Base-by-base conservation (phyloP, 768 basidiomycete genomes). In the Agaricus blazei region DNA sequence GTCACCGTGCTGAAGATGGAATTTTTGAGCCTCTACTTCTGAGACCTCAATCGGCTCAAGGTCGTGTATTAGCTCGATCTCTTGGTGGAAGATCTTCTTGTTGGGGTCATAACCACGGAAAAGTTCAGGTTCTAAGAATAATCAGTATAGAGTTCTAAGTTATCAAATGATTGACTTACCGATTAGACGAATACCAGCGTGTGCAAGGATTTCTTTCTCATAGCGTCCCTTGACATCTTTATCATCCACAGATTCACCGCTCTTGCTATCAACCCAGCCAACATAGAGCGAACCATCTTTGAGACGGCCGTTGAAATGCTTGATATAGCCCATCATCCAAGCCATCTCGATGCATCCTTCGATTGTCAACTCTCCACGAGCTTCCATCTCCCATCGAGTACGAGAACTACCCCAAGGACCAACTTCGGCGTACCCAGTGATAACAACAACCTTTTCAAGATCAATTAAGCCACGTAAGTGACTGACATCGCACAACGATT, bases 321-420 rank as follows among this genome's bases (percentile, higher is more conserved):
- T 97, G 82, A 98, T 97, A 73, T 83, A 84, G 41, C 97, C 96
- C 92, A 95, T 98, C 72, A 98, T 87, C 95, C 96, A 99, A 2
- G 96, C 95, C 90, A 99, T 96, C 75, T 99, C 97, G 65, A 99
- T 97, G 65, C 92, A 93, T 19, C 97, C 97, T 69, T 97, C 89
- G 63, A 98, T 95, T 1, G 95, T 94, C 71, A 98, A 88, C 65
- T 96, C 87, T n/a, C 97, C 96, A 45, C 85, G 81, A 45, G 94
- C 95, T 68, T 99, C 97, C 94, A 99, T 98, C 75, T 99, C 97
- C 97, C 97, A 99, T 57, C 97, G 85, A 2, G 97, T 99, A 57
- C 97, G 85, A 14, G 96, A 90, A 66, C 92, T 94, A 61, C 97
- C 97, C 95, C 96, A 99, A 11, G 97, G 97, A 2, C 97, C 90